Percentiles rank a stretch among this genome's conserved stretches.
phyloP scores from a whole-genome alignment of 1,284 basidiomycete genomes.

The Melampsora abietis-canadensis region DNA sequence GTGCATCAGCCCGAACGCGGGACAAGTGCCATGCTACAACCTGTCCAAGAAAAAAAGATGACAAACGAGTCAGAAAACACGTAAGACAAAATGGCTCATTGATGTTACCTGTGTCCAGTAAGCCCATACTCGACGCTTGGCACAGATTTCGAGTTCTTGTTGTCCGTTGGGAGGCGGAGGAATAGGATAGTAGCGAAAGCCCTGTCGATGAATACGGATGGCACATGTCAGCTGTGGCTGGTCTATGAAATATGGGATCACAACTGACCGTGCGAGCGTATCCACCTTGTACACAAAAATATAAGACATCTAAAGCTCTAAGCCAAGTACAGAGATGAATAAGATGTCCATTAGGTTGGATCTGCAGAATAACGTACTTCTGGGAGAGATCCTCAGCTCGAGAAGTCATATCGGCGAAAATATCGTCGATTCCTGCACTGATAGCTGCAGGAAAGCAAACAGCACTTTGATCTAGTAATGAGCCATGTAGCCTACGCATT shows the following conservation, averaged over 20 bases:
- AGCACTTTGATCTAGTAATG: constrained; percentile 3
- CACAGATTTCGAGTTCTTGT: constrained; percentile 21
- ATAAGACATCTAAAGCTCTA: constrained; percentile 21
- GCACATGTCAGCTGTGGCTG: constrained; percentile 1
- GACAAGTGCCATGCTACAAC: constrained; percentile 41
- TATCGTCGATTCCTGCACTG: constrained; percentile 17
- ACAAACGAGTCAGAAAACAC: background rate
- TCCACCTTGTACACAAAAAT: constrained; percentile 7
- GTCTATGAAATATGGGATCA: background rate
- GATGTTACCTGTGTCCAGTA: constrained; percentile 37
- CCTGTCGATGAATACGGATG: background rate
- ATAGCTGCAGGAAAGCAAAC: constrained; percentile 25
- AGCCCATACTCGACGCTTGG: constrained; percentile 39
- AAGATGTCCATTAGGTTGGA: background rate
- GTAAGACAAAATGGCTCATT: background rate
- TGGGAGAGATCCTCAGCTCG: constrained; percentile 22
- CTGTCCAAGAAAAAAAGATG: constrained; percentile 1
- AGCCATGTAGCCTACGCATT: no score
- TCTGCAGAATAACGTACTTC: constrained; percentile 7
- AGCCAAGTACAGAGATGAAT: background rate
- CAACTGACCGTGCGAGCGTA: constrained; percentile 14
- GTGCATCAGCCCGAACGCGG: constrained; percentile 26
- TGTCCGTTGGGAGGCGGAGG: constrained; percentile 24
- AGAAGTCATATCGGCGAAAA: constrained; percentile 33
- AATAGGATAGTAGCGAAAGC: constrained; percentile 30